phyloP scores from a whole-genome alignment of 1,139 yeast genomes.

The Geotrichum reessii region DNA sequence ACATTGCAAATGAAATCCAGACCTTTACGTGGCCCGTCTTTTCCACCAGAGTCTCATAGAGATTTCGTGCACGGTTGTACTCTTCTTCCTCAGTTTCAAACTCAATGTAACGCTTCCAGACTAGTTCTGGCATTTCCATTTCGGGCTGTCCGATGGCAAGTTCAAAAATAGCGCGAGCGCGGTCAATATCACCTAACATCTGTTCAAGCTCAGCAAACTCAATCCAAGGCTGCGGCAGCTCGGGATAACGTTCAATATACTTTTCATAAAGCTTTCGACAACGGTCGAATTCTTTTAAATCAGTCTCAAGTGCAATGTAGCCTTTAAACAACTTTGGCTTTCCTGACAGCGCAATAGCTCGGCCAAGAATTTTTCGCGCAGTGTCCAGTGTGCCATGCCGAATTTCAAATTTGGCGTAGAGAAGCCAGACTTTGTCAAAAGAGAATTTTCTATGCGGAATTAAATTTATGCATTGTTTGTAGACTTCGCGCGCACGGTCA shows the following conservation, averaged over 20 bases:
- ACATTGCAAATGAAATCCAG: conserved; percentile 68
- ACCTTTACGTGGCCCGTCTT: conserved; percentile 38
- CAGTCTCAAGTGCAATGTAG: conserved; percentile 56
- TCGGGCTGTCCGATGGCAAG: conserved; percentile 42
- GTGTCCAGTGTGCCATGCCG: conserved; percentile 47
- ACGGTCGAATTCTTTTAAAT: conserved; percentile 47
- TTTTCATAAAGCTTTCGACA: conserved; percentile 68
- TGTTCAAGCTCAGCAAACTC: conserved; percentile 66
- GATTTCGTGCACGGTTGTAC: conserved; percentile 51
- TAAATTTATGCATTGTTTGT: conserved; percentile 44
- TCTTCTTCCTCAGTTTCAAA: conserved; percentile 56
- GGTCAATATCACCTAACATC: conserved; percentile 59
- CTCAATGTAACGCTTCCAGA: conserved; percentile 52
- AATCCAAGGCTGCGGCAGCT: conserved; percentile 44
- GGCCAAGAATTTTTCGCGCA: conserved; percentile 71
- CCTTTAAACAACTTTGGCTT: conserved; percentile 54
- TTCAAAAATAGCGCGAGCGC: conserved; percentile 59
- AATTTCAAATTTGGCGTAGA: conserved; percentile 67
- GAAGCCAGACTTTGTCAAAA: conserved; percentile 70
- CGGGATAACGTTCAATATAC: conserved; percentile 53
- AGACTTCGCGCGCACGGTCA: conserved; percentile 47
- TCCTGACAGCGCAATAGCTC: conserved; percentile 54
- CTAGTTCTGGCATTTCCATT: conserved; percentile 36
- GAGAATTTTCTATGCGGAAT: conserved; percentile 59
- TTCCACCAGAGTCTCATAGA: conserved; percentile 45